Base-by-base conservation (phyloP, 345 rosid genomes). In the Sisymbrium altissimum region DNA sequence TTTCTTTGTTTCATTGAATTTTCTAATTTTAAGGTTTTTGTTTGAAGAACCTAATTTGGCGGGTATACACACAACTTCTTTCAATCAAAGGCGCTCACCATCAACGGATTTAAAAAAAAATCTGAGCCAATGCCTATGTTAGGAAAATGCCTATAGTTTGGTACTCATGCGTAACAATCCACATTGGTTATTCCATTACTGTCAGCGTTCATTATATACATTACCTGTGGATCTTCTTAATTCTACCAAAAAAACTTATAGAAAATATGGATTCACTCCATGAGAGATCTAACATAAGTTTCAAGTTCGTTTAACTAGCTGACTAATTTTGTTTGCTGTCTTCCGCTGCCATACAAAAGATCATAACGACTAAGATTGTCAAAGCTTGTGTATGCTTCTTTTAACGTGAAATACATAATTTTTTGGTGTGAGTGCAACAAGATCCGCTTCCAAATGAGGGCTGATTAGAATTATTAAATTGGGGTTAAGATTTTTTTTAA, bases 1-100 rank as follows among this genome's bases (percentile, higher is more conserved):
- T 49, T 67, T 39, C 65, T 11, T 60, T 53, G 45, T 75, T 68
- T 60, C 2, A 27, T 54, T 57, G 10, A 55, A 8, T 65, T 65
- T 71, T 58, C 72, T 56, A 77, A 21, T 58, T 77, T 77, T 46
- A 71, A 49, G 7, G 15, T 19, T 56, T 70, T 56, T 70, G 71
- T 57, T 48, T 71, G 63, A 49, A 64, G 40, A 36, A 58, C 68
- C 81, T 71, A 32, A 58, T 77, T 71, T 65, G 68, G 73, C 41
- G 81, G 81, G 63, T 8, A 77, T n/a, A 58, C 68, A 65, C 56
- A 57, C 62, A 58, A 30, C 30, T 59, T 67, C 29, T 75, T 49
- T 50, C 25, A 67, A 39, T 39, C 25, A 27, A 74, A 25, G 66
- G 67, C 67, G 55, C 64, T 73, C 40, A 15, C 7, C 12, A 25